phyloP scores from a whole-genome alignment of 2,329 filamentous ascomycete genomes.

The Xylariaceae sp. region DNA sequence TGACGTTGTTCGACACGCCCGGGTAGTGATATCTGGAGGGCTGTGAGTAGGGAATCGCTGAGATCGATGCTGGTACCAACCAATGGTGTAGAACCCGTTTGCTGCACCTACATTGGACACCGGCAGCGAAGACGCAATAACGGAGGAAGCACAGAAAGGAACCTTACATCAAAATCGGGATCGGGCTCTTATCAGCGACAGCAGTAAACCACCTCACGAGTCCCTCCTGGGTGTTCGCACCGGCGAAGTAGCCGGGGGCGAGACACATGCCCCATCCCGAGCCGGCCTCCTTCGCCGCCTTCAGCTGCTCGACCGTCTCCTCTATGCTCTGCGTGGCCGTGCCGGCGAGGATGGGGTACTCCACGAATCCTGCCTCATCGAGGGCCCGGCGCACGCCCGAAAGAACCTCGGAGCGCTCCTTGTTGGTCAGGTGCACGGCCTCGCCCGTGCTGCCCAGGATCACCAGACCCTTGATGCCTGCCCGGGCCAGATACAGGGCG shows the following conservation, averaged over 20 bases:
- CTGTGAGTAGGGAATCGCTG: not conserved
- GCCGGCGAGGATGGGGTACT: constrained; percentile 55
- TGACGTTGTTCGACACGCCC: constrained; percentile 60
- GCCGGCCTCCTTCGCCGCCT: constrained; percentile 50
- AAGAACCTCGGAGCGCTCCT: constrained; percentile 51
- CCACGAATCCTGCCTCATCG: constrained; percentile 48
- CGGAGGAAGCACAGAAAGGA: not conserved
- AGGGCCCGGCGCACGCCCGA: constrained; percentile 48
- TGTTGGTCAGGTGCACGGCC: constrained; percentile 53
- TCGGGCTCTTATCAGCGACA: constrained; percentile 51
- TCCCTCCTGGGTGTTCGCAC: constrained; percentile 48
- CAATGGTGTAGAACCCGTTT: no score
- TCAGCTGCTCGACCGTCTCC: constrained; percentile 53
- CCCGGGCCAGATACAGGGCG: constrained; percentile 53
- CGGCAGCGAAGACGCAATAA: no score
- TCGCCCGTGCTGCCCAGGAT: constrained; percentile 60
- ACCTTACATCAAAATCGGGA: constrained; percentile 54
- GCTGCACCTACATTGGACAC: no score
- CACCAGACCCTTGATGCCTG: constrained; percentile 56
- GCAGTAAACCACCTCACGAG: constrained; percentile 53
- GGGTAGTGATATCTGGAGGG: constrained; percentile 55
- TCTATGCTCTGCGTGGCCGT: constrained; percentile 57
- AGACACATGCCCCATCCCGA: constrained; percentile 56
- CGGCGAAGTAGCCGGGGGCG: constrained; percentile 56
- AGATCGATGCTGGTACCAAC: no score